A percentile compares a stretch with the other conserved stretches of the same genome.
These are phyloP conservation scores for Solanum ahanhuiri DNA, from an alignment of 257 asterid genomes.

Conservation along the genomic window DNA sequence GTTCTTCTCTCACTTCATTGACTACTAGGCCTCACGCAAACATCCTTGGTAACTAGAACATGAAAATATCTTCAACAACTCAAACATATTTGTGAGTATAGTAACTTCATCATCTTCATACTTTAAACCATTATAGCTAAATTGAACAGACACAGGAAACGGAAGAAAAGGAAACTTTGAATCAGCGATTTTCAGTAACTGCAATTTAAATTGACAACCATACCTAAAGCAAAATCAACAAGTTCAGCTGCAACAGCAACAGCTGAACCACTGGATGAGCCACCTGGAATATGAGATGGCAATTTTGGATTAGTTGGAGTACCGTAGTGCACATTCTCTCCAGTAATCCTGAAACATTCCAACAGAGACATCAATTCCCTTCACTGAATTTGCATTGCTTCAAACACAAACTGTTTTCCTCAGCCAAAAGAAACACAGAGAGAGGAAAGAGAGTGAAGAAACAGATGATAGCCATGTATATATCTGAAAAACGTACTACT, in stretches of 20 bases:
- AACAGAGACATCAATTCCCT: neutral
- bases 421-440: neutral
- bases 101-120: neutral
- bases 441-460: neutral
- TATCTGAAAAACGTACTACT: neutral
- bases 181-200: neutral
- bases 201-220: slow-evolving; percentile 1
- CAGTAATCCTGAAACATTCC: slow-evolving; percentile 61
- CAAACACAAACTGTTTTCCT: neutral
- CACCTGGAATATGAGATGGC: slow-evolving; percentile 79
- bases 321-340: slow-evolving; percentile 62
- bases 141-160: neutral
- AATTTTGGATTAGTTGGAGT: slow-evolving; percentile 74
- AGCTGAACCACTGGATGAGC: slow-evolving; percentile 91
- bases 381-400: neutral
- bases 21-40: neutral
- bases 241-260: slow-evolving; percentile 81
- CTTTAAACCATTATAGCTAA: neutral
- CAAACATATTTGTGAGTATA: neutral
- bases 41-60: neutral
- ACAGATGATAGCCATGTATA: neutral
- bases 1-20: neutral
- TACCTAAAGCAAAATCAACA: slow-evolving; percentile 87
- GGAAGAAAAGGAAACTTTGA: neutral
- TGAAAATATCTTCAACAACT: neutral